A percentile compares a stretch with the other conserved stretches of the same genome.
These are phyloP conservation scores for Parmales sp. DNA, from an alignment of 108 stramenopile genomes.

Conservation along the genomic window DNA sequence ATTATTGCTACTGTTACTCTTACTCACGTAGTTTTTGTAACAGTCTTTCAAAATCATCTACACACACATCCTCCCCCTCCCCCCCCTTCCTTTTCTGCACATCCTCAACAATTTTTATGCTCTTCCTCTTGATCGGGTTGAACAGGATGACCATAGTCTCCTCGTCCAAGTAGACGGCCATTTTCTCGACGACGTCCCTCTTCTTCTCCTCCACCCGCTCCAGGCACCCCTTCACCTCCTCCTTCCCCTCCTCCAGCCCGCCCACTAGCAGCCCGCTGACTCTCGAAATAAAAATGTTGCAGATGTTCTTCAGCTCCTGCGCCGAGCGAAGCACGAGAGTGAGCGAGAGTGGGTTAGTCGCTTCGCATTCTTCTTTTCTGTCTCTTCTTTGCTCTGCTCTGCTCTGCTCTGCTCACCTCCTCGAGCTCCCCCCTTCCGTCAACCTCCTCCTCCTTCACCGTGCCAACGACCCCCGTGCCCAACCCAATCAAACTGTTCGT, in stretches of 20 bases:
- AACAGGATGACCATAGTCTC: not conserved
- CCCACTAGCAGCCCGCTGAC: too few relatives aligned
- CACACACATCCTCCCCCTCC: not conserved
- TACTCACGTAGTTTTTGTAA: too few relatives aligned
- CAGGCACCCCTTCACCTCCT: not conserved
- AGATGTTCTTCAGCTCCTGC: too few relatives aligned
- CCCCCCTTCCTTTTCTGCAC: not conserved
- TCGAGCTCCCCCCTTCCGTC: not conserved
- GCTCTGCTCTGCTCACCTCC: not conserved
- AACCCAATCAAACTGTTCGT: conserved; percentile 36
- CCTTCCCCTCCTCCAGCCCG: not conserved
- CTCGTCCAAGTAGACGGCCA: not conserved
- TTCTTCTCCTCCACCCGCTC: not conserved
- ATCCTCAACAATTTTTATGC: not conserved
- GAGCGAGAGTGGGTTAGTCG: not conserved
- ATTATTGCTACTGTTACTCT: too few relatives aligned
- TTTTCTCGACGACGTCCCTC: not conserved
- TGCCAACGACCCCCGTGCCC: not conserved
- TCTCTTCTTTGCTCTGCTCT: not conserved
- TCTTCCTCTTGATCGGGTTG: not conserved
- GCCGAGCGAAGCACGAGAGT: too few relatives aligned
- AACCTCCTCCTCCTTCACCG: not conserved
- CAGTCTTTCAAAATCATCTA: too few relatives aligned
- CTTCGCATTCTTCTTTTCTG: not conserved
- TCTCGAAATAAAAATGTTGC: too few relatives aligned